phyloP scores from a whole-genome alignment of 129 eudicot species.

The Escallonia herrerae region DNA sequence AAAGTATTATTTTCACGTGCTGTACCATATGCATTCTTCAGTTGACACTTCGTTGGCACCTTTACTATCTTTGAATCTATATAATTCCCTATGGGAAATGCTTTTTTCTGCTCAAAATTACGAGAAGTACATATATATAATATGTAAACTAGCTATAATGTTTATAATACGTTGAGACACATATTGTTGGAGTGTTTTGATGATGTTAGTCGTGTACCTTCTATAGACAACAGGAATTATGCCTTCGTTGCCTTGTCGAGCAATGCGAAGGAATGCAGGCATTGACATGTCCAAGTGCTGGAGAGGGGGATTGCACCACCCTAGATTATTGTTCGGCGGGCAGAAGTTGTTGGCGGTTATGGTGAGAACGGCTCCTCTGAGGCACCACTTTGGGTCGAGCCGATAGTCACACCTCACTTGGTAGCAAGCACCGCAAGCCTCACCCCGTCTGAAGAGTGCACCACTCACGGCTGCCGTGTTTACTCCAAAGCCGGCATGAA shows the following conservation, averaged over 20 bases:
- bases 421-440: conserved; percentile 61
- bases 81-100: too few species aligned
- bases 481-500: conserved; percentile 48
- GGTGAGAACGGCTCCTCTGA: conserved; percentile 26
- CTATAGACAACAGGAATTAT: conserved; percentile 40
- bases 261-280: conserved; percentile 51
- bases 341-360: conserved; percentile 64
- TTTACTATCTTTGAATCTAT: too few species aligned
- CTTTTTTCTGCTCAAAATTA: too few species aligned
- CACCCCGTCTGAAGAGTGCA: conserved; percentile 38
- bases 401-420: conserved; percentile 33
- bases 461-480: conserved; percentile 46
- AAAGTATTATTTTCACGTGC: too few species aligned
- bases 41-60: too few species aligned
- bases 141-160: too few species aligned
- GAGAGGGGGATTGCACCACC: conserved; percentile 59
- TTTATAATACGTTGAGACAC: too few species aligned
- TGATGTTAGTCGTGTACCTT: conserved; percentile 18
- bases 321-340: conserved; percentile 57
- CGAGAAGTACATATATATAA: too few species aligned
- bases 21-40: too few species aligned
- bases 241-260: conserved; percentile 45
- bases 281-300: conserved; percentile 54
- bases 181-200: too few species aligned
- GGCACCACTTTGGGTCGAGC: conserved; percentile 44